Conservation (phyloP, 164 flowering plant genomes). For the Brasenia schreberi region DNA sequence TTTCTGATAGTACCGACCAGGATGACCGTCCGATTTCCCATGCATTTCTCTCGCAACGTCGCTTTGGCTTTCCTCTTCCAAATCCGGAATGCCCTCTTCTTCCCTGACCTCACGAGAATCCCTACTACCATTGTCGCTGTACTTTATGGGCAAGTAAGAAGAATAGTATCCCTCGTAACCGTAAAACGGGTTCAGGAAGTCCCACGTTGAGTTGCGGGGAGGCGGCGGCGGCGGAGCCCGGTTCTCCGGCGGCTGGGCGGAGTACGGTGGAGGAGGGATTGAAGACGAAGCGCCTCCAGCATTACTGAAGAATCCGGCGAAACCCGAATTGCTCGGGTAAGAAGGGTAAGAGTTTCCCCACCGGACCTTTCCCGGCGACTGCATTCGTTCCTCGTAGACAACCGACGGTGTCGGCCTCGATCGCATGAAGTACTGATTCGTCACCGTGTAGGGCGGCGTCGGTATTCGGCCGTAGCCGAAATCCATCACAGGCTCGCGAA, state of each 20-base stretch:
- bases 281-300: conserved; percentile 28
- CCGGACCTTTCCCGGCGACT: conserved; percentile 8
- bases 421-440: background rate
- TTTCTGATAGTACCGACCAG: background rate
- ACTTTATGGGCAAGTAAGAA: conserved; percentile 28
- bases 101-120: conserved; percentile 80
- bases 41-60: conserved; percentile 82
- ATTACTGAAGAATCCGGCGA: background rate
- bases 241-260: background rate
- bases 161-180: conserved; percentile 29
- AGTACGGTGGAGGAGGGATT: conserved; percentile 45
- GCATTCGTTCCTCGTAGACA: background rate
- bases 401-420: background rate
- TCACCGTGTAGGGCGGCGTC: background rate
- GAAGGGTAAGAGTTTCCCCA: conserved; percentile 18
- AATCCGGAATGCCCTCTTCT: conserved; percentile 95
- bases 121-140: conserved; percentile 19
- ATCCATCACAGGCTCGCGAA: background rate
- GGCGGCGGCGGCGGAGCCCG: conserved; percentile 37
- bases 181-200: conserved; percentile 65
- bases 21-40: conserved; percentile 28
- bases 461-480: background rate
- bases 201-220: conserved; percentile 65
- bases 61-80: conserved; percentile 60
- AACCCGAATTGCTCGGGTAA: background rate